Conservation (phyloP, 192 early-diverging fungal species). For the Podila epicladia region DNA sequence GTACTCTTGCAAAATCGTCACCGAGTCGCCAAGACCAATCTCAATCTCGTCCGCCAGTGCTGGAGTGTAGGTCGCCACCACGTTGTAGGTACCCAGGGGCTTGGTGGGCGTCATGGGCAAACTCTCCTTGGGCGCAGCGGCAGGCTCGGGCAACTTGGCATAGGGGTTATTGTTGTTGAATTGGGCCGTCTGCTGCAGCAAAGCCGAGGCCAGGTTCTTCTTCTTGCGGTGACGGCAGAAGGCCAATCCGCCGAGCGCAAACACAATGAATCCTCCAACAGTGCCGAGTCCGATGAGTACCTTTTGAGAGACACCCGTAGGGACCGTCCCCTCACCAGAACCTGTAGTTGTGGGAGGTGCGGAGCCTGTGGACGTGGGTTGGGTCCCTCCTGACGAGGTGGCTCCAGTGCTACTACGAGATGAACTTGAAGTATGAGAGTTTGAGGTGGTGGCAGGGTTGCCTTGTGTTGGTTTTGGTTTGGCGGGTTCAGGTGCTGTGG, state of each 20-base stretch:
- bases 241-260: constrained; percentile 36
- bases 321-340: background rate
- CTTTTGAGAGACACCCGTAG: constrained; percentile 16
- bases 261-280: constrained; percentile 33
- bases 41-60: constrained; percentile 66
- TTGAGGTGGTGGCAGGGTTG: background rate
- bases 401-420: background rate
- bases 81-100: constrained; percentile 55
- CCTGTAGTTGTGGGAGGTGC: background rate
- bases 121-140: constrained; percentile 19
- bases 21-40: constrained; percentile 61
- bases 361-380: background rate
- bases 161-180: constrained; percentile 53
- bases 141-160: constrained; percentile 33
- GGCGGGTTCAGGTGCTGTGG: too few species aligned
- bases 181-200: constrained; percentile 40
- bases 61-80: constrained; percentile 59
- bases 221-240: constrained; percentile 42
- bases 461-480: background rate
- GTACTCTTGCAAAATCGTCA: constrained; percentile 61
- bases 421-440: background rate
- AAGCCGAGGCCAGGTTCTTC: constrained; percentile 39
- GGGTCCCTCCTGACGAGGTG: background rate
- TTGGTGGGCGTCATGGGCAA: constrained; percentile 36
- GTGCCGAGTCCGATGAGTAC: constrained; percentile 38